A percentile compares a stretch with the other conserved stretches of the same genome.
These are phyloP conservation scores for Macrolepiota fuliginosa DNA, from an alignment of 768 basidiomycete genomes.

Conservation along the genomic window DNA sequence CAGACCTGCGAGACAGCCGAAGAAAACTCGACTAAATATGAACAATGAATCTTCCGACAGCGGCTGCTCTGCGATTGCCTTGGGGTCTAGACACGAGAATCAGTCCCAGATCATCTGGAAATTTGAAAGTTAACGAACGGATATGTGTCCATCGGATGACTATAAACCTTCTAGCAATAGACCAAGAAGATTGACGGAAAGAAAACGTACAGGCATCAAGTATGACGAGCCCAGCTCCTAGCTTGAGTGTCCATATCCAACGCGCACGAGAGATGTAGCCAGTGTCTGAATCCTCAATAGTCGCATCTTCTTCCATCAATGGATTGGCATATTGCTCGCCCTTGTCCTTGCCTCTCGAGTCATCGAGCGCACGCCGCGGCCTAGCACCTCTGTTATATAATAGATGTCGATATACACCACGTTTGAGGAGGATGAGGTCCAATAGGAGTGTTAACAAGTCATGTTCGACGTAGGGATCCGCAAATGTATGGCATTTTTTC, in stretches of 20 bases:
- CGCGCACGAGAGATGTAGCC: conserved; percentile 23
- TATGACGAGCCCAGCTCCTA: conserved; percentile 57
- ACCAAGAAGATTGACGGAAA: conserved; percentile 11
- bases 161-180: conserved; percentile 22
- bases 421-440: conserved; percentile 80
- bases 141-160: conserved; percentile 81
- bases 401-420: conserved; percentile 79
- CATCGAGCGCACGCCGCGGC: conserved; percentile 43
- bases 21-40: conserved; percentile 55
- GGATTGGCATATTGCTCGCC: neutral
- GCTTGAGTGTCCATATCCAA: conserved; percentile 55
- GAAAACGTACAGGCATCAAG: conserved; percentile 69
- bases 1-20: conserved; percentile 65
- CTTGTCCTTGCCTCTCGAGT: conserved; percentile 14
- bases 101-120: neutral
- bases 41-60: conserved; percentile 52
- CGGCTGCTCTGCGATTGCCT: conserved; percentile 32
- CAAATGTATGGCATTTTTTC: conserved; percentile 64
- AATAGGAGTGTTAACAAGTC: conserved; percentile 70
- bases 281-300: neutral
- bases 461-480: conserved; percentile 87
- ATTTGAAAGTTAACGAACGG: conserved; percentile 33
- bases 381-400: conserved; percentile 76
- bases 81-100: conserved; percentile 31
- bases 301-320: neutral